These are phyloP conservation scores for Salix brachista DNA, from an alignment of 345 rosid genomes.

Conservation along the genomic window DNA sequence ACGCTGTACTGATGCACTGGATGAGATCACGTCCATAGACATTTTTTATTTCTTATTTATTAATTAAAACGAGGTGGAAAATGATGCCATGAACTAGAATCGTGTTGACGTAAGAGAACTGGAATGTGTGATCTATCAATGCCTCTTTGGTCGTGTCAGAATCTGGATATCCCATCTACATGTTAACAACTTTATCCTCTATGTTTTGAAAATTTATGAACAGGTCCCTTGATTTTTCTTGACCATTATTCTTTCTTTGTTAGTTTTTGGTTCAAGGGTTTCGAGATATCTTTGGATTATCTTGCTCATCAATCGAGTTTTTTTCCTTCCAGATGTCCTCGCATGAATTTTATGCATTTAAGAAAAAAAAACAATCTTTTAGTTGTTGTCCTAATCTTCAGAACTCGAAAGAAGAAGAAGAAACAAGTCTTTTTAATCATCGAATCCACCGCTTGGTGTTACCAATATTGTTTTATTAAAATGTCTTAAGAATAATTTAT, in stretches of 20 bases:
- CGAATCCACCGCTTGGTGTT: neutral
- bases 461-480: neutral
- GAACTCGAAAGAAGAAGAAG: too few species aligned
- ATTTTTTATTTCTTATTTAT: neutral
- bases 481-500: neutral
- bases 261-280: too few species aligned
- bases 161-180: neutral
- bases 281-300: too few species aligned
- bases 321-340: too few species aligned
- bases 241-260: too few species aligned
- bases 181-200: neutral
- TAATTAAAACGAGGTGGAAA: neutral
- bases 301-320: too few species aligned
- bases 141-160: neutral
- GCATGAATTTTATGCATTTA: too few species aligned
- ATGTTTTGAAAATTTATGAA: neutral
- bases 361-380: too few species aligned
- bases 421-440: too few species aligned
- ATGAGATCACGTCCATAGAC: neutral
- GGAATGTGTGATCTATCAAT: neutral
- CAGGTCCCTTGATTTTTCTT: neutral
- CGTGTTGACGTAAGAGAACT: slow-evolving; percentile 27
- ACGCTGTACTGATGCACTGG: neutral
- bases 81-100: neutral
- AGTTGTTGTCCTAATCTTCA: too few species aligned